Evolutionary conservation across 202 grass and related monocot species (phyloP), one percentile per base, ranked within the genome.

Genomic region (Setaria italica): DNA sequence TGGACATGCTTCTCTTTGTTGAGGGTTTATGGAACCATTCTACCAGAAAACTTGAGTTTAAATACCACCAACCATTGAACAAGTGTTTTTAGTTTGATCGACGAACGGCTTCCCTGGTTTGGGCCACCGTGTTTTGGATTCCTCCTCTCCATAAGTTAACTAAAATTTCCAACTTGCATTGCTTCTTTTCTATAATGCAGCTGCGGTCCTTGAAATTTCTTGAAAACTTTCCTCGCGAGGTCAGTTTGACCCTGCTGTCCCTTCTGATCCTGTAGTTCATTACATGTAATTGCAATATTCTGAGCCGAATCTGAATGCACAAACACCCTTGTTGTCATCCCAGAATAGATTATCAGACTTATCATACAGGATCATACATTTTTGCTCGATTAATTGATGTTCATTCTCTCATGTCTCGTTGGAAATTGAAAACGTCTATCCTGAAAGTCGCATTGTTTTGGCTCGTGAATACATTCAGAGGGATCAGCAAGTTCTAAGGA

Each of bases 401-500:
- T 46, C 54, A 82, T 77, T 62, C 41, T 71, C 13, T 71, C 39
- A 4, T 39, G 39, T 6, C 7, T 59, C 6, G 19, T 58, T 72
- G 9, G 15, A 72, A 60, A 49, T 13, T 34, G 41, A 0, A 48
- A 71, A 62, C 0, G 2, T 35, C n/a, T 34, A 50, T 62, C 49
- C 32, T 79, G 21, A 79, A 67, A 85, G 10, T 73, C 6, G 13
- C 67, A 75, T 34, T 66, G 4, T 79, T 80, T 19, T 57, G n/a
- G 42, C 80, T 82, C 72, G 37, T 83, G 35, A 53, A 80, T 72
- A 62, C 42, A 79, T 87, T 11, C 87, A 98, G 96, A 84, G 90
- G 65, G 96, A 98, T 85, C 89, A 92, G 50, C 90, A 94, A 62
- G 39, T 90, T 10, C 75, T 98, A 53, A 84, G 80, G 80, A 94